Percentiles rank a stretch among this genome's conserved stretches.
phyloP scores from a whole-genome alignment of 148 eudicot species.

The Cornus controversa region DNA sequence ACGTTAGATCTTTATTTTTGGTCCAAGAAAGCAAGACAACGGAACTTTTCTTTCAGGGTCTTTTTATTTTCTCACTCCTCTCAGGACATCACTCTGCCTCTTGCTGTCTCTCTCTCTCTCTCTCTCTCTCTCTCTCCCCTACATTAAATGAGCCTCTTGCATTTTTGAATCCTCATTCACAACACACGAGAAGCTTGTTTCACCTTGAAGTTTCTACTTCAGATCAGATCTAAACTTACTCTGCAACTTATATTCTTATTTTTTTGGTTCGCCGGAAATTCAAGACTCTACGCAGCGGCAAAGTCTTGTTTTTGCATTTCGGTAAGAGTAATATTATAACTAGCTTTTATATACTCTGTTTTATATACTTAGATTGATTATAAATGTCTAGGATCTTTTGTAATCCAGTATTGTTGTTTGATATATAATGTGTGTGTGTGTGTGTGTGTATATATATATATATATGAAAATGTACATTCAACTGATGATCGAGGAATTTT shows the following conservation, averaged over 20 bases:
- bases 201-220: neutral
- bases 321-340: neutral
- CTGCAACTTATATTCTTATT: neutral
- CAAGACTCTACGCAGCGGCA: neutral
- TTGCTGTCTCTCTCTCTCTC: neutral
- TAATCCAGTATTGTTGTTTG: neutral
- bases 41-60: neutral
- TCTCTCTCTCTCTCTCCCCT: conserved; percentile 6
- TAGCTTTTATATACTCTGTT: neutral
- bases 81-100: neutral
- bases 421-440: too few relatives aligned
- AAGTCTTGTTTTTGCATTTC: too few relatives aligned
- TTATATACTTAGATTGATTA: neutral
- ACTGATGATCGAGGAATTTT: too few relatives aligned
- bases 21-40: conserved; percentile 8
- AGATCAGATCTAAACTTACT: conserved; percentile 11
- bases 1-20: neutral
- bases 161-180: conserved; percentile 7
- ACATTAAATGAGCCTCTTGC: conserved; percentile 11
- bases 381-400: neutral
- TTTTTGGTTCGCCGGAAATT: neutral
- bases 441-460: too few relatives aligned
- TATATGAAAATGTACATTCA: neutral
- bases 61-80: neutral
- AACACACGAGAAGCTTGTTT: conserved; percentile 25